Percentiles rank a stretch among this genome's conserved stretches.
phyloP scores from a whole-genome alignment of 2,329 filamentous ascomycete genomes.

The Ceratocystis cacaofunesta region DNA sequence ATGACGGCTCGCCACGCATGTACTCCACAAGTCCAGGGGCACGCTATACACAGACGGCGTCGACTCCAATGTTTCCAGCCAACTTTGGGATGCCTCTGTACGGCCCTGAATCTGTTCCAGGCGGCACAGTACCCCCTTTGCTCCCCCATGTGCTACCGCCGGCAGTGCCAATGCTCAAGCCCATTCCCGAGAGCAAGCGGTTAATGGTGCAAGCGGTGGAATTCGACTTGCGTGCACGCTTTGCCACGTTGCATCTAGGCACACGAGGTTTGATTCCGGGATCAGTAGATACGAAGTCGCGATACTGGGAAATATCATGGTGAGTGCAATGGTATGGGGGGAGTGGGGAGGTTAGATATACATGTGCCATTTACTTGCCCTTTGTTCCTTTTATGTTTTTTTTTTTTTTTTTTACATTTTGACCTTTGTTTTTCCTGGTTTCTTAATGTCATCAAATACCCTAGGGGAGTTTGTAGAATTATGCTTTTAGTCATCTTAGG shows the following conservation, averaged over 20 bases:
- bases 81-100: background rate
- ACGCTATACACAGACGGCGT: background rate
- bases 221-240: slow-evolving; percentile 39
- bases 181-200: slow-evolving; percentile 37
- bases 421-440: background rate
- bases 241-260: slow-evolving; percentile 38
- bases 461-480: background rate
- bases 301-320: slow-evolving; percentile 35
- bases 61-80: background rate
- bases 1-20: background rate
- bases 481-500: background rate
- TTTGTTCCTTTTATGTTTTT: background rate
- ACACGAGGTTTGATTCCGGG: slow-evolving; percentile 36
- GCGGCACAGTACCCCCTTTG: background rate
- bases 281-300: slow-evolving; percentile 32
- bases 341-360: background rate
- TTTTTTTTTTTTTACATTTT: background rate
- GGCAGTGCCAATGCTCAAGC: background rate
- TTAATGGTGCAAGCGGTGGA: slow-evolving; percentile 42
- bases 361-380: slow-evolving; percentile 1
- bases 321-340: slow-evolving; percentile 19
- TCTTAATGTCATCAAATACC: background rate
- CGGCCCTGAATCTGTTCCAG: background rate
- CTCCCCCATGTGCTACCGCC: background rate
- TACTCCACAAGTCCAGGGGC: background rate